Evolutionary conservation across 2,329 filamentous ascomycete genomes (phyloP), one percentile per base, ranked within the genome.

Genomic region (Zymoseptoria ardabiliae): DNA sequence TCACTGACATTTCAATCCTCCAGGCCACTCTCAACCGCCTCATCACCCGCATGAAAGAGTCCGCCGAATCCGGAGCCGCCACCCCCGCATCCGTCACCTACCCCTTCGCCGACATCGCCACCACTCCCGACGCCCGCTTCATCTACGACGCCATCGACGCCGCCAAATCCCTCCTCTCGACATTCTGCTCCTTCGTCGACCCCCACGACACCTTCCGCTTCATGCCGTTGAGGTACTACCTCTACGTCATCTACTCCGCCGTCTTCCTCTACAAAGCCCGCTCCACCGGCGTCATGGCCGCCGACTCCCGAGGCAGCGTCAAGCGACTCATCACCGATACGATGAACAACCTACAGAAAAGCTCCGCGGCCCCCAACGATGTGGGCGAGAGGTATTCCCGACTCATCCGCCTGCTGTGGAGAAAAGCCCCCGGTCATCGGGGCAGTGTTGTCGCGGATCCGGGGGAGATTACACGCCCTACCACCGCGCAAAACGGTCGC

Each of bases 81-180:
- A 59, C 61, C 9, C 66, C 65, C 9, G 58, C 65, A 2, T 41
- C 35, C 11, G 35, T 41, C 35, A 17, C 35, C 35, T 65, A 67
- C 19, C 67, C 68, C 4, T 70, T 70, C 56, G 63, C 66, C 7
- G 68, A 70, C 28, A 76, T 86, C 2, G 82, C 82, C 4, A 81
- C 80, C 0, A 82, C 83, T 58, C 83, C 83, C 5, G 85, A 87
- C 66, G 83, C 84, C 4, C 78, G 85, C 5, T 87, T 87, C 70
- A 86, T 87, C 58, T 87, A 86, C 69, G 84, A 86, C 68, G 83
- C 83, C 2, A 79, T 87, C 7, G 83, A 86, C 63, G 83, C 85
- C 2, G 85, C 84, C 0, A 86, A 85, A 67, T 81, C 82, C 0
- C 78, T 86, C 19, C 73, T 87, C 13, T 81, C 78, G 17, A 84